Base-by-base conservation (phyloP, 2,329 filamentous ascomycete species). In the Sporothrix humicola region DNA sequence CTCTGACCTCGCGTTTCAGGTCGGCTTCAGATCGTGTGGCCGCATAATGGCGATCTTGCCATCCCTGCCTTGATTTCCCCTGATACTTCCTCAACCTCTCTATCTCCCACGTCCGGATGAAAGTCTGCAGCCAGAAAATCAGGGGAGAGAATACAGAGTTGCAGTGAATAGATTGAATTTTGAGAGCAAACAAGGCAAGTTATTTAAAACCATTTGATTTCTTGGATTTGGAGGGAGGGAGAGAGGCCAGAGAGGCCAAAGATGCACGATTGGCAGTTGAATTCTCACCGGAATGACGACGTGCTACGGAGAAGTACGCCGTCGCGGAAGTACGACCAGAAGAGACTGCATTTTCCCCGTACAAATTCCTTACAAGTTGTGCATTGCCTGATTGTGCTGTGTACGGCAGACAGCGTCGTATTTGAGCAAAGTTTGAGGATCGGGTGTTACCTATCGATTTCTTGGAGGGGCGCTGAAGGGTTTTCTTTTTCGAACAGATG, bases 1-100 rank as follows among this genome's bases (percentile, higher is more conserved):
- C 69, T 72, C 61, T 69, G 73, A 26, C 74, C 46, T 69, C 76
- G 73, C 70, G 79, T 79, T 79, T 79, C 79, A 79, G 70, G 74
- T 77, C 68, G 75, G 79, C 76, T 78, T 79, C 79, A 79, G 77
- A 76, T 73, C 12, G 56, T 52, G 50, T 44, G 72, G 48, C 42
- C 44, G 74, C 73, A 74, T 75, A 23, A 74, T 31, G 69, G 42
- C n/a, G 70, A 72, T 72, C 65, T 37, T 52, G 26, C 63, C 66
- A 37, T 58, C 71, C 50, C 72, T 37, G 52, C 31, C 66, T 50
- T 70, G 26, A 3, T 42, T 37, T 5, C 31, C 31, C 7, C 5
- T 37, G 31, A 37, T 37, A 3, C 31, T 37, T 37, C 31, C 31
- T 37, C 7, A 7, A 17, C 42, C 50, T n/a, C n/a, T 68, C 17